phyloP scores from a whole-genome alignment of 495 filamentous ascomycete species.

The Wilcoxina mikolae region DNA sequence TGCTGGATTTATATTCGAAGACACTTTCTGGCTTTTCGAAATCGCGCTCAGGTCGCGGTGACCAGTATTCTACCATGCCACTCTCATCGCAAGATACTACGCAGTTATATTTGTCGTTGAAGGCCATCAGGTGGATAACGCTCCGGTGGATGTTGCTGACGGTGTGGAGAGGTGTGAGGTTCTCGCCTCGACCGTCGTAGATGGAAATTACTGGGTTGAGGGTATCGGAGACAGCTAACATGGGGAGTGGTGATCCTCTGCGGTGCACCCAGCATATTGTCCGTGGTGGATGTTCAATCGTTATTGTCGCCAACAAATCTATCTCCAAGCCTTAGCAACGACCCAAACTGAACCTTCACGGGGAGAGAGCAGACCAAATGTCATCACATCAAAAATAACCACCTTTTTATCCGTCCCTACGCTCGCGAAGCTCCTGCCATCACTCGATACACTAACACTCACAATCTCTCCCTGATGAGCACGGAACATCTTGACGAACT shows the following conservation, averaged over 20 bases:
- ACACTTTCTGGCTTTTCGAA: constrained; percentile 89
- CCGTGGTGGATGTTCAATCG: constrained; percentile 56
- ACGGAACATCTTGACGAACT: constrained; percentile 96
- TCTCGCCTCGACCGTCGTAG: constrained; percentile 81
- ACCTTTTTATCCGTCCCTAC: constrained; percentile 73
- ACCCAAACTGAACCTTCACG: too few species aligned
- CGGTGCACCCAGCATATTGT: constrained; percentile 87
- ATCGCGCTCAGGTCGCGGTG: constrained; percentile 44
- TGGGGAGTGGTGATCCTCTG: constrained; percentile 69
- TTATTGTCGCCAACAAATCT: constrained; percentile 72
- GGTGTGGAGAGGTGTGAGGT: constrained; percentile 51
- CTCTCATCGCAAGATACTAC: constrained; percentile 76
- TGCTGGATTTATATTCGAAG: constrained; percentile 80
- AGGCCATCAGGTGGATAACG: constrained; percentile 68
- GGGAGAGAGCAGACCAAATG: constrained; percentile 49
- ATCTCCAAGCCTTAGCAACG: constrained; percentile 18
- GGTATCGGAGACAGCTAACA: constrained; percentile 81
- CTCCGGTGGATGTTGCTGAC: constrained; percentile 61
- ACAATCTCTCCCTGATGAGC: constrained; percentile 77
- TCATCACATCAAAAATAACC: constrained; percentile 92
- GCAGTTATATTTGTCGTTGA: constrained; percentile 79
- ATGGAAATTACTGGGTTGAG: constrained; percentile 55
- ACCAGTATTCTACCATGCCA: constrained; percentile 97
- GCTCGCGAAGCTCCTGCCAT: constrained; percentile 89
- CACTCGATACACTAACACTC: constrained; percentile 65